Conservation (phyloP, 1,284 basidiomycete genomes). For the Baeospora myosura region DNA sequence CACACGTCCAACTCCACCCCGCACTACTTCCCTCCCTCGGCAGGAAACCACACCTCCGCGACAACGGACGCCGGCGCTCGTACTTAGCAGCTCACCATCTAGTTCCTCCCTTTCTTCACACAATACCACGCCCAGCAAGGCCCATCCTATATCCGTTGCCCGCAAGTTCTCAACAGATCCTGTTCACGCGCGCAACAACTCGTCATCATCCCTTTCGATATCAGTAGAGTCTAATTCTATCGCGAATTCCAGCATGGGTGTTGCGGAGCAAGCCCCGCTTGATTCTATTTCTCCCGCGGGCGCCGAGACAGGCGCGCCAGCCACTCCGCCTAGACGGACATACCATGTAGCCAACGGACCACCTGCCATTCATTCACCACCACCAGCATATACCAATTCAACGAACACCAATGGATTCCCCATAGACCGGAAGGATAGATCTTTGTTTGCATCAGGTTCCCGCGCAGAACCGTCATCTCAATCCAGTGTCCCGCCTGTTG, state of each 20-base stretch:
- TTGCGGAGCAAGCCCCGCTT: background rate
- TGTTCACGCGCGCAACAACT: conserved; percentile 8
- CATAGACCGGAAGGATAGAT: background rate
- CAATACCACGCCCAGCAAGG: too few relatives aligned
- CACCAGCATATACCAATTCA: conserved; percentile 30
- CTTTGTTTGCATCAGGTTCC: background rate
- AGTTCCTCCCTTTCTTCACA: conserved; percentile 8
- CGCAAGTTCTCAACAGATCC: background rate
- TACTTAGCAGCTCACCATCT: conserved; percentile 15
- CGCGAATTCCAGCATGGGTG: background rate
- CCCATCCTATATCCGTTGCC: too few relatives aligned
- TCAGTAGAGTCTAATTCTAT: conserved; percentile 4
- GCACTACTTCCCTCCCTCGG: conserved; percentile 37
- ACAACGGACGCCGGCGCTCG: too few relatives aligned
- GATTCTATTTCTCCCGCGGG: background rate
- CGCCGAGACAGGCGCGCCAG: conserved; percentile 11
- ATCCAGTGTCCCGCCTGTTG: too few relatives aligned
- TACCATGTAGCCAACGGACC: conserved; percentile 33
- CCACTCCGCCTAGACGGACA: conserved; percentile 26
- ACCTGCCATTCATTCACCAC: conserved; percentile 27
- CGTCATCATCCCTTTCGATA: conserved; percentile 9
- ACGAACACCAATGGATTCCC: background rate
- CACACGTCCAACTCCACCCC: conserved; percentile 30
- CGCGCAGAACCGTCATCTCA: background rate
- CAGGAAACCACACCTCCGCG: conserved; percentile 25